Percentiles rank a stretch among this genome's conserved stretches.
These are phyloP conservation scores for Hypoxylon sp. DNA, from an alignment of 2,329 filamentous ascomycete genomes.

Conservation along the genomic window DNA sequence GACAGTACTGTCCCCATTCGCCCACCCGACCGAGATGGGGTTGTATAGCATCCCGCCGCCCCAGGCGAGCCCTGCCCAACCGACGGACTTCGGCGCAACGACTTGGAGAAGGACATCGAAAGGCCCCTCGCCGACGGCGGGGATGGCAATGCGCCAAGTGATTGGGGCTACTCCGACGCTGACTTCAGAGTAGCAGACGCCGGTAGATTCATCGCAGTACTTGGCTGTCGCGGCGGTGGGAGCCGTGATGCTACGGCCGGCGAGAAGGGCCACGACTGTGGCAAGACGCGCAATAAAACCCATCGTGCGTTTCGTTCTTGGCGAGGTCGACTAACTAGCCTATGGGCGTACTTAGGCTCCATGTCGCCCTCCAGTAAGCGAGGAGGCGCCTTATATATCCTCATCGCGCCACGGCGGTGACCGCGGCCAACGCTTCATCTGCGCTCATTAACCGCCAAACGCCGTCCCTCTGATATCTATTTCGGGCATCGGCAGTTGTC, in stretches of 20 bases:
- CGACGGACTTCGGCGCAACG: conserved; percentile 45
- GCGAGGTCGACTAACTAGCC: conserved; percentile 6
- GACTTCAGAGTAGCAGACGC: conserved; percentile 46
- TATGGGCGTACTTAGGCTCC: conserved; percentile 20
- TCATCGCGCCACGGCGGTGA: conserved; percentile 10
- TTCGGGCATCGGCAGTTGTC: conserved; percentile 39
- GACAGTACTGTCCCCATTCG: conserved; percentile 42
- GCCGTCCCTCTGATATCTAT: conserved; percentile 22
- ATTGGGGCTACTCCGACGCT: conserved; percentile 41
- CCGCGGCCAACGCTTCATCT: neutral
- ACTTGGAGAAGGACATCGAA: conserved; percentile 49
- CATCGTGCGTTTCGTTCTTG: conserved; percentile 33
- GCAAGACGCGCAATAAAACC: conserved; percentile 35
- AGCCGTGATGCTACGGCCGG: conserved; percentile 22
- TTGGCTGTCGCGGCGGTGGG: conserved; percentile 23
- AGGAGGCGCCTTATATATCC: conserved; percentile 33
- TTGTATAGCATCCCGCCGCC: conserved; percentile 49
- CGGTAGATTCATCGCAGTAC: conserved; percentile 44
- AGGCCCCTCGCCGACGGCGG: conserved; percentile 42
- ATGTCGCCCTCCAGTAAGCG: conserved; percentile 14
- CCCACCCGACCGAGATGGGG: conserved; percentile 46
- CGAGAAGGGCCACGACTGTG: conserved; percentile 29
- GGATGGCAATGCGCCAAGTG: conserved; percentile 45
- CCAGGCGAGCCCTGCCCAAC: conserved; percentile 48
- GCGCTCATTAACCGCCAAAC: conserved; percentile 31